phyloP scores from a whole-genome alignment of 2,329 filamentous ascomycete species.

The Ophiostoma tasmaniense region DNA sequence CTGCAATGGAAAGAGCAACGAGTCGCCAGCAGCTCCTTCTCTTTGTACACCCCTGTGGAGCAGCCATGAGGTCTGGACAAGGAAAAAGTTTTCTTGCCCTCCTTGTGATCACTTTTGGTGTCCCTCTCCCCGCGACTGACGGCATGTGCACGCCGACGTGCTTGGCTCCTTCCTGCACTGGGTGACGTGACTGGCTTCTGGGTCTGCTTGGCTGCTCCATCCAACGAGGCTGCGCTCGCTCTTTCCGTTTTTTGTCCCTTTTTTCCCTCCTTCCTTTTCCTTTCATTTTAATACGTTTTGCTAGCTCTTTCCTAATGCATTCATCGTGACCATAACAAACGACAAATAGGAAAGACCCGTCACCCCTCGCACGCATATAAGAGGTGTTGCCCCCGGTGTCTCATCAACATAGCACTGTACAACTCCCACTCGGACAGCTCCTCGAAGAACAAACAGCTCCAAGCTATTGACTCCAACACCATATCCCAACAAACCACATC shows the following conservation, averaged over 20 bases:
- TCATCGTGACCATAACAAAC: constrained; percentile 11
- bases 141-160: not conserved
- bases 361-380: not conserved
- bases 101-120: constrained; percentile 16
- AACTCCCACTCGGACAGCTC: not conserved
- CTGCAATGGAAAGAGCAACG: not conserved
- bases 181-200: constrained; percentile 4
- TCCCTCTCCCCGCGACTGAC: constrained; percentile 1
- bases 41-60: constrained; percentile 7
- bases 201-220: not conserved
- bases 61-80: constrained; percentile 6
- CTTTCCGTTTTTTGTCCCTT: not conserved
- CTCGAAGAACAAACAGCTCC: not conserved
- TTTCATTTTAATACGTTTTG: not conserved
- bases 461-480: not conserved
- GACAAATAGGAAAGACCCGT: not conserved
- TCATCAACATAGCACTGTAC: not conserved
- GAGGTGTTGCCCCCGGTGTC: not conserved
- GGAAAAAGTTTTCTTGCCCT: constrained; percentile 16
- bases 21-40: no score
- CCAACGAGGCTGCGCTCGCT: constrained; percentile 4
- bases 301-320: not conserved
- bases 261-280: constrained; percentile 1
- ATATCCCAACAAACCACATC: not conserved
- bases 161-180: not conserved